These are phyloP conservation scores for Hypoxylon sp. DNA, from an alignment of 2,329 filamentous ascomycete species.

Conservation along the genomic window DNA sequence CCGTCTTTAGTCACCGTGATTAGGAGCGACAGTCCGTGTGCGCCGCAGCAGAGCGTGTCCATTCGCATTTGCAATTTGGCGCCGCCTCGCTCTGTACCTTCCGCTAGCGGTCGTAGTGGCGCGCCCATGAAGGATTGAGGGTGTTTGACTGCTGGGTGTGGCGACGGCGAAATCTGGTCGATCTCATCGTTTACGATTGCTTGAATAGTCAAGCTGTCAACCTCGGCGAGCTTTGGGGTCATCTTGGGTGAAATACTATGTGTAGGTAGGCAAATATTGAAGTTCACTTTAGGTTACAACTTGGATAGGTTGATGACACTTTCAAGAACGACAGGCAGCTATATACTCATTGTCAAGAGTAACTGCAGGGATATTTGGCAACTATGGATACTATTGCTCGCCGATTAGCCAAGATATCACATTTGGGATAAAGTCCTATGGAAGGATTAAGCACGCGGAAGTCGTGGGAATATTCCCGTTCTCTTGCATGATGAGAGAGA, in stretches of 20 bases:
- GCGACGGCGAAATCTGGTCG: slow-evolving; percentile 63
- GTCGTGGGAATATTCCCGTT: neutral
- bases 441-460: neutral
- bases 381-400: slow-evolving; percentile 5
- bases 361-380: neutral
- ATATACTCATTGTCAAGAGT: neutral
- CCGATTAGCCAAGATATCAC: slow-evolving; percentile 24
- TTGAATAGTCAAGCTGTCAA: slow-evolving; percentile 58
- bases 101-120: slow-evolving; percentile 54
- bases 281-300: neutral
- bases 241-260: slow-evolving; percentile 4
- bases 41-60: slow-evolving; percentile 65
- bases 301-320: neutral
- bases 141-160: slow-evolving; percentile 59
- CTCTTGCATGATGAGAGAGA: neutral
- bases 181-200: slow-evolving; percentile 69
- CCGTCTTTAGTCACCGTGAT: slow-evolving; percentile 64
- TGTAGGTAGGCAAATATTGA: neutral
- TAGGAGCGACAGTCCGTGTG: slow-evolving; percentile 66
- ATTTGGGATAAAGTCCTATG: neutral
- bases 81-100: slow-evolving; percentile 56
- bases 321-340: neutral
- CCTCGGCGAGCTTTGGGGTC: slow-evolving; percentile 39
- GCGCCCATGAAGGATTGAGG: slow-evolving; percentile 59
- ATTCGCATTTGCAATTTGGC: slow-evolving; percentile 61